Conservation (phyloP, 441 rosid genomes). For the Geranium incanum region DNA sequence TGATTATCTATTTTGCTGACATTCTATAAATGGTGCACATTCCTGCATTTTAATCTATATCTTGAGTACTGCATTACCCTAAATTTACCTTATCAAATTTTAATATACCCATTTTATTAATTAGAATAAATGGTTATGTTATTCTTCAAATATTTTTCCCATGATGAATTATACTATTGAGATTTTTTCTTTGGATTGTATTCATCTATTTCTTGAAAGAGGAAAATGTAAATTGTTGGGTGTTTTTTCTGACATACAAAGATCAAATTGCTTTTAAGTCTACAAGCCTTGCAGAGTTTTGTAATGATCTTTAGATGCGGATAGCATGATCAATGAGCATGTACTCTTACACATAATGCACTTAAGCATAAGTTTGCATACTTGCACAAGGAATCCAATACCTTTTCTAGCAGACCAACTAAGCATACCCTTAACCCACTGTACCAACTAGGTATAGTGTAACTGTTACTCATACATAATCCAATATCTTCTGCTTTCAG, state of each 20-base stretch:
- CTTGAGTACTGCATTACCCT: constrained; percentile 1
- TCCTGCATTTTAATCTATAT: neutral
- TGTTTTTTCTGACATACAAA: neutral
- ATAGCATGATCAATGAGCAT: neutral
- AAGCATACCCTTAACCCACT: neutral
- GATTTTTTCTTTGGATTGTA: neutral
- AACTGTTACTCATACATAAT: neutral
- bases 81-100: neutral
- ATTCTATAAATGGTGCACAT: neutral
- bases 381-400: neutral
- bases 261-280: neutral
- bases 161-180: neutral
- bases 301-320: neutral
- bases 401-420: neutral
- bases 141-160: neutral
- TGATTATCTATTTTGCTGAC: neutral
- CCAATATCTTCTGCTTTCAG: neutral
- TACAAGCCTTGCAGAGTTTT: neutral
- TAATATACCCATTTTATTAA: neutral
- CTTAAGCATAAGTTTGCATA: neutral
- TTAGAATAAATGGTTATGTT: neutral
- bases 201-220: neutral
- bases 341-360: neutral
- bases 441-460: neutral
- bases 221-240: neutral